Evolutionary conservation across 441 rosid genomes (phyloP).

Genomic region (Cnidoscolus chayamansa): DNA sequence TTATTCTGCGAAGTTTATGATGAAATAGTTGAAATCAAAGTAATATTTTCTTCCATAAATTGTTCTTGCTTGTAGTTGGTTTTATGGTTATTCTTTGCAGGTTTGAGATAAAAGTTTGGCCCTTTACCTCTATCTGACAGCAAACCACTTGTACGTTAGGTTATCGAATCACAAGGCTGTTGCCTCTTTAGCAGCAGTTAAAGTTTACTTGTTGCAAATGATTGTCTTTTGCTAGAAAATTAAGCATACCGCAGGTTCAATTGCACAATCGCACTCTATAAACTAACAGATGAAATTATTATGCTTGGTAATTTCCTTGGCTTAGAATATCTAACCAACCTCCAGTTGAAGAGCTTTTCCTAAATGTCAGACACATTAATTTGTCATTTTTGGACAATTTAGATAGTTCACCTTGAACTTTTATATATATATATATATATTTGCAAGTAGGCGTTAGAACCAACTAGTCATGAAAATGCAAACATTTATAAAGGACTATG

Average conservation of each 20-base stretch:
- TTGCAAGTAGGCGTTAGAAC: too few species aligned
- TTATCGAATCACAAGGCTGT: background rate
- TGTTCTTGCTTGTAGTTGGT: conserved; percentile 15
- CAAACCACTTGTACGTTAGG: background rate
- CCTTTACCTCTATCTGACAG: background rate
- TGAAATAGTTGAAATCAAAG: conserved; percentile 79
- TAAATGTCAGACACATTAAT: background rate
- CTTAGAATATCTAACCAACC: background rate
- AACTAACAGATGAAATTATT: background rate
- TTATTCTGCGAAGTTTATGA: conserved; percentile 61
- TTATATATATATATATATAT: too few species aligned
- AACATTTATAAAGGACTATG: too few species aligned
- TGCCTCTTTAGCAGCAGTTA: too few species aligned
- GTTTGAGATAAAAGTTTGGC: background rate
- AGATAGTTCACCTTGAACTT: background rate
- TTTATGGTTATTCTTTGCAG: background rate
- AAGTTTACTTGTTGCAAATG: background rate
- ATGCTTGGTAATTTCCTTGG: background rate
- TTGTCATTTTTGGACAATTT: background rate
- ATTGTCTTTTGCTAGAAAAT: background rate
- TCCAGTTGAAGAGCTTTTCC: background rate
- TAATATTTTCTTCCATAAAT: conserved; percentile 20
- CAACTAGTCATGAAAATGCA: too few species aligned
- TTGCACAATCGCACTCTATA: background rate
- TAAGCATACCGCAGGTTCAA: background rate